phyloP scores from a whole-genome alignment of 768 basidiomycete species.

The Mycena crocata region DNA sequence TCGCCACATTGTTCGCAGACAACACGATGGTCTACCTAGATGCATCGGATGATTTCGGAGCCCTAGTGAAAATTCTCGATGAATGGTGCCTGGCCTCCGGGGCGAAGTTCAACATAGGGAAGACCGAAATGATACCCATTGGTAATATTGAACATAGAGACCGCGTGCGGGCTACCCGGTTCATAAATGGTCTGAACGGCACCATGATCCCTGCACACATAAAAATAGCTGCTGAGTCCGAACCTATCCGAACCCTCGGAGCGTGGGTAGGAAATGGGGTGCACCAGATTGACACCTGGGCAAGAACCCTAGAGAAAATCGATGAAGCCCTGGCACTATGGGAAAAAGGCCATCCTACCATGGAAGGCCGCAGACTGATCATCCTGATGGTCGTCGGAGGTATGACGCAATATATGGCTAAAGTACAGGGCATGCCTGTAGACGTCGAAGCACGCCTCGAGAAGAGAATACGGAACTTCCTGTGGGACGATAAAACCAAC shows the following conservation, averaged over 20 bases:
- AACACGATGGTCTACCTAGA: conserved; percentile 34
- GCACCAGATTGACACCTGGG: conserved; percentile 15
- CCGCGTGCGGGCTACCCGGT: background rate
- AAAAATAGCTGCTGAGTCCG: conserved; percentile 16
- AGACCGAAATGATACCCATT: conserved; percentile 39
- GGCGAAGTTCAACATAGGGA: conserved; percentile 14
- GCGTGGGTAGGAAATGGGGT: conserved; percentile 26
- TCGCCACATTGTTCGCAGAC: conserved; percentile 38
- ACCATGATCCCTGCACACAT: conserved; percentile 17
- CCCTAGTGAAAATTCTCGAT: conserved; percentile 6
- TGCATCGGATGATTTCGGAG: background rate
- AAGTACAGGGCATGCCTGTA: conserved; percentile 37
- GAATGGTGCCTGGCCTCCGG: conserved; percentile 19
- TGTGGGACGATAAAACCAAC: conserved; percentile 10
- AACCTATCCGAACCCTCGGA: conserved; percentile 19
- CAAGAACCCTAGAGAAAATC: conserved; percentile 9
- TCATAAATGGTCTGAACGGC: background rate
- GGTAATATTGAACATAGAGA: conserved; percentile 29
- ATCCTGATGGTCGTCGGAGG: conserved; percentile 26
- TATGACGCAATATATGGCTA: conserved; percentile 30
- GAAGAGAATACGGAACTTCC: background rate
- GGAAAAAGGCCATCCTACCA: too few species aligned
- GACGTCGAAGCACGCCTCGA: conserved; percentile 4
- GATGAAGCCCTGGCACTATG: background rate
- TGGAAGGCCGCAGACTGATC: conserved; percentile 19